Conservation (phyloP, 495 filamentous ascomycete genomes). For the Annulohypoxylon nitens region DNA sequence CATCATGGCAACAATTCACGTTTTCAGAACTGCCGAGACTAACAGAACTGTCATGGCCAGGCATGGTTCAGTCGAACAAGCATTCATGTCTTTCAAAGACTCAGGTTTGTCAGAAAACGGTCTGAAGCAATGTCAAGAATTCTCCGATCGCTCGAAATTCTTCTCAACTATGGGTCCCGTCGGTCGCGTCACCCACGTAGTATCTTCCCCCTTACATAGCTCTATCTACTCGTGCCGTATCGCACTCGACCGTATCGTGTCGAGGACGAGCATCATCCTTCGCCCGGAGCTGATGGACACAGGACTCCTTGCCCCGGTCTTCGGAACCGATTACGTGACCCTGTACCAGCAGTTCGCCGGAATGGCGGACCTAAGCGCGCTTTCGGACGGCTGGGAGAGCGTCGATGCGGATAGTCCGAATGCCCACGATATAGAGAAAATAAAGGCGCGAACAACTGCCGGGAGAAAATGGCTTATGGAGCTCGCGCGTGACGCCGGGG, state of each 20-base stretch:
- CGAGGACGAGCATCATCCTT: neutral
- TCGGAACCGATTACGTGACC: neutral
- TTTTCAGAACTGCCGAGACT: conserved; percentile 1
- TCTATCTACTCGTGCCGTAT: neutral
- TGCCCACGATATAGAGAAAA: neutral
- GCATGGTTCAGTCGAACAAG: neutral
- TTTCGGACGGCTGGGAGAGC: neutral
- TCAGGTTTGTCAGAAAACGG: neutral
- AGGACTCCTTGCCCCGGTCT: neutral
- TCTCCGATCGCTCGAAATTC: neutral
- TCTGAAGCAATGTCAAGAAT: neutral
- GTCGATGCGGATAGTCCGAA: neutral
- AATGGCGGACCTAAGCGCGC: neutral
- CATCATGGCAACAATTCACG: conserved; percentile 8
- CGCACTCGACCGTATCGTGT: conserved; percentile 4
- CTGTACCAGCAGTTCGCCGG: neutral
- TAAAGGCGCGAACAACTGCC: neutral
- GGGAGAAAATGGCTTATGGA: conserved; percentile 5
- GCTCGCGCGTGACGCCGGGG: neutral
- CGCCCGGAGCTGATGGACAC: neutral
- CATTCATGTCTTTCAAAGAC: neutral
- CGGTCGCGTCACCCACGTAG: neutral
- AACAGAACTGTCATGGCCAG: neutral
- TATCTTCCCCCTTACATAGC: conserved; percentile 3
- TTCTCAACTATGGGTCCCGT: neutral